These are phyloP conservation scores for Penicillium salamii DNA, from an alignment of 495 filamentous ascomycete genomes.

Conservation along the genomic window DNA sequence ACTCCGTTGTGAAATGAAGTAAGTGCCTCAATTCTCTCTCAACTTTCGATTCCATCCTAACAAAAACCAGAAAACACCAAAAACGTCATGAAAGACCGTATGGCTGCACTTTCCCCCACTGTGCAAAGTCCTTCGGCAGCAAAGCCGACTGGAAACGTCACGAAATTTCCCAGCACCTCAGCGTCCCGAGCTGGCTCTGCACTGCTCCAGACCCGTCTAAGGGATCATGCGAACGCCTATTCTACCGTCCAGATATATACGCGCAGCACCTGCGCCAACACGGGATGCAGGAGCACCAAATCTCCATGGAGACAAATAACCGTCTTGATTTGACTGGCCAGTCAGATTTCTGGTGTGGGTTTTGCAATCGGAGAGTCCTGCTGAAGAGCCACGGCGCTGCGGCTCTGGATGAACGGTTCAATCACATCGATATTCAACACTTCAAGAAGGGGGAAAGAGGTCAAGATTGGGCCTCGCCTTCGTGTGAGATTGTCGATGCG, in stretches of 20 bases:
- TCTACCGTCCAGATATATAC: constrained; percentile 61
- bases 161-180: constrained; percentile 82
- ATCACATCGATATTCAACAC: constrained; percentile 79
- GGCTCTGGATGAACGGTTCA: constrained; percentile 73
- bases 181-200: constrained; percentile 77
- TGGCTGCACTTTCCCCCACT: constrained; percentile 75
- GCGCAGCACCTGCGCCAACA: constrained; percentile 58
- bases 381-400: constrained; percentile 53
- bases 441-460: constrained; percentile 56
- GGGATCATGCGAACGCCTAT: constrained; percentile 53
- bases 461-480: constrained; percentile 38
- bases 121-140: constrained; percentile 78
- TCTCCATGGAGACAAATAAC: constrained; percentile 45
- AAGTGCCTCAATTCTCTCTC: constrained; percentile 28
- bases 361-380: constrained; percentile 61
- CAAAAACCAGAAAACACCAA: constrained; percentile 68
- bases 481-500: neutral
- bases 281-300: constrained; percentile 33
- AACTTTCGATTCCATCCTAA: constrained; percentile 13
- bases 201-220: constrained; percentile 33
- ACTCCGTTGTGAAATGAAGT: constrained; percentile 72
- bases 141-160: constrained; percentile 98
- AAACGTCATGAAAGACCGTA: constrained; percentile 87
- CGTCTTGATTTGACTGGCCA: constrained; percentile 70
- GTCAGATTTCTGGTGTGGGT: constrained; percentile 84